phyloP scores from a whole-genome alignment of 176 grass and related monocot species.

The Oryza meridionalis region DNA sequence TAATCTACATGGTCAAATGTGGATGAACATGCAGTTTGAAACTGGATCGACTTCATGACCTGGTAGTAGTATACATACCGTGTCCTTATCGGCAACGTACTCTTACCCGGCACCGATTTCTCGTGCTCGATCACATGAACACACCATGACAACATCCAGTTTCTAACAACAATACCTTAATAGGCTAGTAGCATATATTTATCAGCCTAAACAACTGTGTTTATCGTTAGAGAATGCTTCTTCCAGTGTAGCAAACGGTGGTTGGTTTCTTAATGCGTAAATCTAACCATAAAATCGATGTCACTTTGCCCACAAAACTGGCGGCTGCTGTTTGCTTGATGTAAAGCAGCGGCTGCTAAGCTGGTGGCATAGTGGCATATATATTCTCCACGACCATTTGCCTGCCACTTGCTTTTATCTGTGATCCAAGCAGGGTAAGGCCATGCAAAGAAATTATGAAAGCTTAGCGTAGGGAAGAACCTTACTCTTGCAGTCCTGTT shows the following conservation, averaged over 20 bases:
- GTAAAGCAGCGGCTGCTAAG: conserved; percentile 14
- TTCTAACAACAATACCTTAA: background rate
- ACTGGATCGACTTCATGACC: background rate
- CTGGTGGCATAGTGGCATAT: background rate
- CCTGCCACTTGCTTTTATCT: background rate
- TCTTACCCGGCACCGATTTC: background rate
- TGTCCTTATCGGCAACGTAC: background rate
- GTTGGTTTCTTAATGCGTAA: background rate
- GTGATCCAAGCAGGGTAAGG: background rate
- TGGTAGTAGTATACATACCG: background rate
- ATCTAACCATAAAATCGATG: background rate
- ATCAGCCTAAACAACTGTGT: background rate
- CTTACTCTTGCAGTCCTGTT: background rate
- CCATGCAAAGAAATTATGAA: background rate
- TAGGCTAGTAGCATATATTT: background rate
- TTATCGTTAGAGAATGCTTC: background rate
- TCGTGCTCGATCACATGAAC: conserved; percentile 4
- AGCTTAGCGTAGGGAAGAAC: background rate
- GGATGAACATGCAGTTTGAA: background rate
- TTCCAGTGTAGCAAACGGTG: background rate
- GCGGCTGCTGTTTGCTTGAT: background rate
- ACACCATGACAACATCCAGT: background rate
- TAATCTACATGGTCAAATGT: background rate
- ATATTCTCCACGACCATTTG: background rate
- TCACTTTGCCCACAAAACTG: background rate